These are phyloP conservation scores for Penicillium hesseltinei DNA, from an alignment of 2,329 filamentous ascomycete species.

Conservation along the genomic window DNA sequence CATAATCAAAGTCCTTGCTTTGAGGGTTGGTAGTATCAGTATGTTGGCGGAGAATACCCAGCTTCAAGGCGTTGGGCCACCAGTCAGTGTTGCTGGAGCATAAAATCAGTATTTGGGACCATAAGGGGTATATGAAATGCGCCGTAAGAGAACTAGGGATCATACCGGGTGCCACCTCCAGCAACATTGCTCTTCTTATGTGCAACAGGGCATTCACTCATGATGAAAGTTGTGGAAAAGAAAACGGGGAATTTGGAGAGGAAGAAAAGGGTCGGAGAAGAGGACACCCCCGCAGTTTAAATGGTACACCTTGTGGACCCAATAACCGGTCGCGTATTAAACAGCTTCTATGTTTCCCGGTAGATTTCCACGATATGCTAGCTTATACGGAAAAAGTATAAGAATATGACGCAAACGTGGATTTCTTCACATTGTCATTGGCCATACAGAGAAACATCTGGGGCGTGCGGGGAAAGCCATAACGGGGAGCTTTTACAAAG, in stretches of 20 bases:
- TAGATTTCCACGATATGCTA: background rate
- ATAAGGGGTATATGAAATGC: background rate
- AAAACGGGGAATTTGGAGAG: background rate
- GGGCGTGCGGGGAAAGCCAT: conserved; percentile 9
- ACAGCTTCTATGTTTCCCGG: background rate
- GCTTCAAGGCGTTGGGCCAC: conserved; percentile 68
- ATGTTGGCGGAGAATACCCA: conserved; percentile 73
- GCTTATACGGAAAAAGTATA: background rate
- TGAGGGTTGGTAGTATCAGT: conserved; percentile 62
- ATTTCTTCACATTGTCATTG: background rate
- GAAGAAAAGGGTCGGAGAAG: background rate
- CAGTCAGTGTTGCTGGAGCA: conserved; percentile 61
- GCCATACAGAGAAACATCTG: background rate
- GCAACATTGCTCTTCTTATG: conserved; percentile 36
- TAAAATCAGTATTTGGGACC: background rate
- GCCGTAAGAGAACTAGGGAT: background rate
- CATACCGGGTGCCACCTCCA: conserved; percentile 60
- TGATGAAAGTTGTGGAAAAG: conserved; percentile 9
- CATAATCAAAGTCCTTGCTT: conserved; percentile 68
- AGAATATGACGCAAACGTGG: background rate
- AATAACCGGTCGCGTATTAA: conserved; percentile 5
- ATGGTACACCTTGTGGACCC: background rate
- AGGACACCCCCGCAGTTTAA: conserved; percentile 11
- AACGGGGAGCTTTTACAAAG: background rate
- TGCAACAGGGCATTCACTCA: conserved; percentile 31